These are phyloP conservation scores for Heliocybe sulcata DNA, from an alignment of 1,284 basidiomycete species.

Conservation along the genomic window DNA sequence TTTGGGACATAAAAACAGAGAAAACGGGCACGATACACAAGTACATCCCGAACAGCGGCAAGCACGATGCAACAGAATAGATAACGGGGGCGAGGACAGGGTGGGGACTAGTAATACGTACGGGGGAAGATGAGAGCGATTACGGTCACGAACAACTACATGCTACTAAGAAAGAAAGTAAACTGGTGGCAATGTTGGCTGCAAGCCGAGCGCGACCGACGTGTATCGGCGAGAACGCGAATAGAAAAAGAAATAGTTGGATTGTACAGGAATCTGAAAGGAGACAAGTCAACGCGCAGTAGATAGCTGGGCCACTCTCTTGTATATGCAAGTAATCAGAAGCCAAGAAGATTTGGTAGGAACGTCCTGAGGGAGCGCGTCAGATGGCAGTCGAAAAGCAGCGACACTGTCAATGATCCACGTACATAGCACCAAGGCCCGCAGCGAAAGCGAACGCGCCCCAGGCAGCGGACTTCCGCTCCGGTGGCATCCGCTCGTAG, in stretches of 20 bases:
- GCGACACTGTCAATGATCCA: constrained; percentile 16
- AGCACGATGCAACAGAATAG: background rate
- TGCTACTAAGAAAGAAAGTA: background rate
- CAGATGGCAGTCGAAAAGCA: background rate
- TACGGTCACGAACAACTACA: background rate
- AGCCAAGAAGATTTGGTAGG: constrained; percentile 12
- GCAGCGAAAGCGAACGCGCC: constrained; percentile 69
- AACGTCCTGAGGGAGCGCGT: constrained; percentile 18
- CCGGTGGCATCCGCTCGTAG: constrained; percentile 41
- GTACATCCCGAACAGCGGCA: background rate
- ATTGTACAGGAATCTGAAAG: background rate
- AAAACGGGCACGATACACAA: background rate
- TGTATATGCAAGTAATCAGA: background rate
- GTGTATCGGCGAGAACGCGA: background rate
- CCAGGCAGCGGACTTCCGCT: constrained; percentile 67
- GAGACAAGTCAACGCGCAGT: background rate
- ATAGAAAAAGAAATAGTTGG: background rate
- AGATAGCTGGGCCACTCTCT: no score
- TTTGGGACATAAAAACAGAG: background rate
- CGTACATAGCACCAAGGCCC: constrained; percentile 65
- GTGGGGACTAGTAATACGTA: background rate
- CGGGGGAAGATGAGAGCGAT: background rate
- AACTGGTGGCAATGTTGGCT: background rate
- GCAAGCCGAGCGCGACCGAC: background rate
- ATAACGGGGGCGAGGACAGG: background rate